phyloP scores from a whole-genome alignment of 352 stramenopile species.

The Phytophthora lateralis region DNA sequence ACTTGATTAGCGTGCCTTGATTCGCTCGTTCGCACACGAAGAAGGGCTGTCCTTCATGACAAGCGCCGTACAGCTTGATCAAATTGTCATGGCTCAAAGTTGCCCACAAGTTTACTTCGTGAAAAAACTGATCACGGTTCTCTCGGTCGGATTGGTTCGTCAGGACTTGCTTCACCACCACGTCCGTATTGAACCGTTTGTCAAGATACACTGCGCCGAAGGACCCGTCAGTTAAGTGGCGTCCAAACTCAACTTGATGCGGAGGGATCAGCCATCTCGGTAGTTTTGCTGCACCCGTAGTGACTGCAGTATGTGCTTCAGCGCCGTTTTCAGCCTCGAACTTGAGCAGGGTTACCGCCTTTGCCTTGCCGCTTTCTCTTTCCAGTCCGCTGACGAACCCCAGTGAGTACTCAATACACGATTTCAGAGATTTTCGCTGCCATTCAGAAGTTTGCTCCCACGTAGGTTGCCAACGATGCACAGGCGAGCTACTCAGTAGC shows the following conservation, averaged over 20 bases:
- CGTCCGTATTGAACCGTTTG: slow-evolving; percentile 12
- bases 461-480: slow-evolving; percentile 7
- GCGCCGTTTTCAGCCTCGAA: not conserved
- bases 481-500: not conserved
- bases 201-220: slow-evolving; percentile 7
- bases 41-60: not conserved
- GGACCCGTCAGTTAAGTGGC: not conserved
- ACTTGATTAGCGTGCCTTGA: slow-evolving; percentile 2
- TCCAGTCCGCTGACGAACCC: not conserved
- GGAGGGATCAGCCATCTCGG: slow-evolving; percentile 9
- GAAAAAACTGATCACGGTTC: slow-evolving; percentile 1
- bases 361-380: not conserved
- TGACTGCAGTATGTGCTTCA: not conserved
- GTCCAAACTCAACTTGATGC: slow-evolving; percentile 4
- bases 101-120: not conserved
- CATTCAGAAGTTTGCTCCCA: not conserved
- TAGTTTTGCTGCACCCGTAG: not conserved
- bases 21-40: not conserved
- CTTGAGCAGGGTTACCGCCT: not conserved
- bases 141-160: not conserved
- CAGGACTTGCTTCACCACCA: slow-evolving; percentile 3
- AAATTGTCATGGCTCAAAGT: not conserved
- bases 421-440: not conserved
- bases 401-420: not conserved
- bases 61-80: not conserved